Percentiles rank a stretch among this genome's conserved stretches.
Evolutionary conservation across 306 rosid genomes (phyloP).

Genomic region (barrel medic (Medicago truncatula)): DNA sequence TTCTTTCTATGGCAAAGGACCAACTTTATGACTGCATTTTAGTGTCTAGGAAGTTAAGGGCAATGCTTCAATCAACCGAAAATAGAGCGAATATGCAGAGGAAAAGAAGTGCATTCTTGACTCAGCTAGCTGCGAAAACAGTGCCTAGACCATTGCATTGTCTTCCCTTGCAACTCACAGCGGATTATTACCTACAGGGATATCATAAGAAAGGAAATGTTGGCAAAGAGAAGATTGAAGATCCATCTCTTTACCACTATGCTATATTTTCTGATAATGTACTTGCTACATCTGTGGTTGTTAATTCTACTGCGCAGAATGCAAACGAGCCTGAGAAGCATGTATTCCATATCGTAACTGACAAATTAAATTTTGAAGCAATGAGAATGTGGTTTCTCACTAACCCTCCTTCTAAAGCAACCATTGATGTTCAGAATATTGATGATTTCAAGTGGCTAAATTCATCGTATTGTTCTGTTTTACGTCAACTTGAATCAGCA

Average conservation of each 20-base stretch:
- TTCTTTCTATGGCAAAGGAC: conserved; percentile 87
- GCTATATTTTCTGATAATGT: conserved; percentile 98
- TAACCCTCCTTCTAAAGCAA: conserved; percentile 79
- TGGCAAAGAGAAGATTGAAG: conserved; percentile 68
- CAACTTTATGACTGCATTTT: conserved; percentile 77
- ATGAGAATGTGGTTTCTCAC: conserved; percentile 95
- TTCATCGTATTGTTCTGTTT: conserved; percentile 95
- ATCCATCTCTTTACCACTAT: conserved; percentile 87
- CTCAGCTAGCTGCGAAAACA: conserved; percentile 93
- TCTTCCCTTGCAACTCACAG: conserved; percentile 85
- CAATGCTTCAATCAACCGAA: conserved; percentile 91
- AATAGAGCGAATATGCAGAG: conserved; percentile 66
- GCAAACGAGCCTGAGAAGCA: conserved; percentile 89
- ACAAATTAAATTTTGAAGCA: conserved; percentile 85
- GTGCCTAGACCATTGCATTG: conserved; percentile 91
- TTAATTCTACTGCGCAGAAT: conserved; percentile 84
- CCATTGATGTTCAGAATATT: conserved; percentile 81
- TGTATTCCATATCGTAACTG: conserved; percentile 93
- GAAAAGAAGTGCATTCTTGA: conserved; percentile 88
- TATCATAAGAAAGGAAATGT: conserved; percentile 59
- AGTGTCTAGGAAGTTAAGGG: conserved; percentile 79
- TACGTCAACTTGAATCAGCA: conserved; percentile 93
- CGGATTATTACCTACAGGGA: conserved; percentile 77
- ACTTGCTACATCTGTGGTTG: conserved; percentile 91
- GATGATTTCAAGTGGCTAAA: conserved; percentile 97